Evolutionary conservation across 2,329 filamentous ascomycete species (phyloP), one percentile per base, ranked within the genome.

Genomic region (Leptoxyphium fumago): DNA sequence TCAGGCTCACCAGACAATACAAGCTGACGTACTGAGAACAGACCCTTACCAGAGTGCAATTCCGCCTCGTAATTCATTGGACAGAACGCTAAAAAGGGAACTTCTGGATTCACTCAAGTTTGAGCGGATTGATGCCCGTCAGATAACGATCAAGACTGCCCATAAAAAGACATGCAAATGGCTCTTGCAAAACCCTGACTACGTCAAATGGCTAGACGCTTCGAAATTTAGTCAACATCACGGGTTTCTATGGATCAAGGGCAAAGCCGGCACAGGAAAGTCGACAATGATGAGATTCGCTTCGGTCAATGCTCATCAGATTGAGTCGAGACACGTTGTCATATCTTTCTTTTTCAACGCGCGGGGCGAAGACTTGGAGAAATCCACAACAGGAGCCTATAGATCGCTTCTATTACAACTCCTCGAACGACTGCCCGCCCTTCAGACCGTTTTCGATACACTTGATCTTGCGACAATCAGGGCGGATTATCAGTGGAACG

Each of bases 311-410:
- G 39, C 34, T 8, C n/a, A 46, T 10, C 41, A 47, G 10, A 39
- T 49, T n/a, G 48, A 48, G n/a, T 47, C 41, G 14, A 47, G 51
- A 10, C 45, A 47, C 1, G 36, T 58, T 0, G 48, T 66, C 0
- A 44, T 38, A n/a, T 38, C 34, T 0, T 73, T 71, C 52, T 73
- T 72, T 58, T 73, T 73, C 59, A 67, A 72, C 44, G 68, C 68
- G 0, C 55, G 66, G 43, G 70, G 69, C 0, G 55, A 59, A 0
- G 29, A 55, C 3, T 52, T 71, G 9, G 69, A 77, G 39, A 71
- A 61, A 43, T 65, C 70, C 0, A 59, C 62, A 0, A 21, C 56
- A 0, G 73, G 74, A 0, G 64, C 77, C 54, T 75, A 73, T 48
- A 62, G 72, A 2, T 71, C 70, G 0, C 43, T 77, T 0, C 44